These are phyloP conservation scores for Bimuria novae-zelandiae DNA, from an alignment of 2,329 filamentous ascomycete genomes.

Conservation along the genomic window DNA sequence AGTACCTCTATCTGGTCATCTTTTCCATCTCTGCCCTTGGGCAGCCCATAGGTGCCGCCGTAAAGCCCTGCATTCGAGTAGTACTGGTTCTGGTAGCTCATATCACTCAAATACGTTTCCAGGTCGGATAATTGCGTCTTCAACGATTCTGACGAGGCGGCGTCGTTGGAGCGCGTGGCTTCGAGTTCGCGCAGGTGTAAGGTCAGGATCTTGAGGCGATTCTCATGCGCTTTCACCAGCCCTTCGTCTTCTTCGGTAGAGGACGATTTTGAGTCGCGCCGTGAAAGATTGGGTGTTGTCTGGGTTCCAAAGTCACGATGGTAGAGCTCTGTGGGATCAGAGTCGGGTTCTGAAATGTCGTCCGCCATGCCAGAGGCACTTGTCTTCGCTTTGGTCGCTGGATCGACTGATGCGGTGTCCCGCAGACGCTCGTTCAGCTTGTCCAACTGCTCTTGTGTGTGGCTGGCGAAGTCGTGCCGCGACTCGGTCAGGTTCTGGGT, in stretches of 20 bases:
- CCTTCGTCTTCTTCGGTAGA: slow-evolving; percentile 29
- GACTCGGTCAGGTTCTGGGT: slow-evolving; percentile 57
- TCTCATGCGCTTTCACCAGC: slow-evolving; percentile 47
- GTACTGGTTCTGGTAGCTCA: slow-evolving; percentile 46
- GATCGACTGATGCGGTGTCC: slow-evolving; percentile 66
- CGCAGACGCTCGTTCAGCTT: slow-evolving; percentile 62
- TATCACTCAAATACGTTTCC: slow-evolving; percentile 64
- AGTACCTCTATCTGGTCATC: slow-evolving; percentile 73
- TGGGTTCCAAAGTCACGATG: slow-evolving; percentile 81
- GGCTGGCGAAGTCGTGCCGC: slow-evolving; percentile 61
- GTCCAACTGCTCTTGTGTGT: slow-evolving; percentile 57
- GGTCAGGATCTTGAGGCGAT: slow-evolving; percentile 55
- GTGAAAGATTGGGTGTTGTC: slow-evolving; percentile 62
- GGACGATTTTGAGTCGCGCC: slow-evolving; percentile 37
- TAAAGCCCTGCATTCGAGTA: slow-evolving; percentile 51
- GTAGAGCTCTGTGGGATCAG: slow-evolving; percentile 76
- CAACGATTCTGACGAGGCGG: slow-evolving; percentile 56
- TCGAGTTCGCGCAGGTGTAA: slow-evolving; percentile 57
- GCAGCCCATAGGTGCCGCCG: slow-evolving; percentile 30
- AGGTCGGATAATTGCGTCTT: slow-evolving; percentile 58
- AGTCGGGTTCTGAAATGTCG: slow-evolving; percentile 55
- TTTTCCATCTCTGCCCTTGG: slow-evolving; percentile 58
- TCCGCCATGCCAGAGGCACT: slow-evolving; percentile 37
- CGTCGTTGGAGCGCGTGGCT: slow-evolving; percentile 55
- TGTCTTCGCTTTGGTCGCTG: slow-evolving; percentile 44